Base-by-base conservation (phyloP, 495 filamentous ascomycete species). In the Tuber microsphaerosporum region DNA sequence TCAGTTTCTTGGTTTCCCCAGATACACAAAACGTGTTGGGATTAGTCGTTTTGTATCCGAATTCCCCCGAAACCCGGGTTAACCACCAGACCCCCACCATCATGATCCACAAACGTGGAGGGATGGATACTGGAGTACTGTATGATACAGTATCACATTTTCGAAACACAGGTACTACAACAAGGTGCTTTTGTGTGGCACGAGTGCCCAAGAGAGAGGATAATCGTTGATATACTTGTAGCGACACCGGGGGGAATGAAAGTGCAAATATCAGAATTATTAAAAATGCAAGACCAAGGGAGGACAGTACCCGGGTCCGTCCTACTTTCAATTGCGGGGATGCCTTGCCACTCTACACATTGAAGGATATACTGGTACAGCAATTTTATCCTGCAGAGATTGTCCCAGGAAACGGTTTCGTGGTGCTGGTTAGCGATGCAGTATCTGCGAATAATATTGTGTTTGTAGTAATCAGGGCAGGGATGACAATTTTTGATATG, bases 51-150 rank as follows among this genome's bases (percentile, higher is more conserved):
- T 14, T 17, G 7, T 26, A 65, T 34, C 56, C 56, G 56, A 65
- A 34, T 65, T 65, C 26, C 26, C 56, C 56, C 56, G 56, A 65
- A 65, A 65, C 56, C 56, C 56, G 56, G 56, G 56, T 65, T 65
- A 34, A 65, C 56, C 26, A 65, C 34, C 56, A 65, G 3, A 17
- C 70, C 42, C 70, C 20, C 14, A 17, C 70, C 70, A 71, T 14
- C 20, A 71, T 17, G n/a, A 43, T 41, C 2, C 70, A 43, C 70
- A 71, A 43, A 45, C 34, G 70, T 71, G 70, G 70, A 31, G n/a
- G 51, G n/a, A 19, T 22, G 8, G 48, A 22, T n/a, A 1, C 22
- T 31, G n/a, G 51, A 2, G n/a, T n/a, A n/a, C n/a, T n/a, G 2
- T 0, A n/a, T 7, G 8, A 39, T n/a, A 22, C 22, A 22, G 10